A percentile compares a stretch with the other conserved stretches of the same genome.
Conservation (phyloP, 768 basidiomycete genomes). For the Phlebiopsis gigantea region DNA sequence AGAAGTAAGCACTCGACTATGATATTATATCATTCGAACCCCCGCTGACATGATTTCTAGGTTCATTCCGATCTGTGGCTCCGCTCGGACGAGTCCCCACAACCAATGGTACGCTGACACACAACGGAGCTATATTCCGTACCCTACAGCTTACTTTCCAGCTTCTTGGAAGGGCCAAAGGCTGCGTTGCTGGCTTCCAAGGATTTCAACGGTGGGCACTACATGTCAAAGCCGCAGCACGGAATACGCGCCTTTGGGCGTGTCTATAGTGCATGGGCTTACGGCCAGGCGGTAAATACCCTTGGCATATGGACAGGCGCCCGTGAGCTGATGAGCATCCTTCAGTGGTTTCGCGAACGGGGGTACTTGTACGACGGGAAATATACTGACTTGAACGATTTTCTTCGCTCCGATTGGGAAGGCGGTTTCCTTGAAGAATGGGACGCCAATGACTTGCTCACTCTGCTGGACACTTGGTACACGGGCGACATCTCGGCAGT, state of each 20-base stretch:
- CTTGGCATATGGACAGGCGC: too few species aligned
- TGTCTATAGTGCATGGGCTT: conserved; percentile 55
- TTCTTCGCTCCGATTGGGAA: conserved; percentile 51
- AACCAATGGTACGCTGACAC: conserved; percentile 41
- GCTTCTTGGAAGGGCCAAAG: conserved; percentile 57
- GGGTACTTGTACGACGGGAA: conserved; percentile 36
- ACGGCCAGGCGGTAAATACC: conserved; percentile 44
- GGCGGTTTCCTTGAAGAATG: conserved; percentile 33
- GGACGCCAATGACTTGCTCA: conserved; percentile 51
- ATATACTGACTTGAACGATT: conserved; percentile 44
- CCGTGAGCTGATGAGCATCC: not conserved
- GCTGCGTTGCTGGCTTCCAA: conserved; percentile 47
- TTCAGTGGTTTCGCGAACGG: conserved; percentile 52
- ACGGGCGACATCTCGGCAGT: conserved; percentile 43
- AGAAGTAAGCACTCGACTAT: conserved; percentile 16
- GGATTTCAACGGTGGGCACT: conserved; percentile 52
- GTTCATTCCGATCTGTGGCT: conserved; percentile 47
- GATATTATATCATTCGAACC: not conserved
- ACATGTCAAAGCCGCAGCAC: conserved; percentile 38
- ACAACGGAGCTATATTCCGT: too few species aligned
- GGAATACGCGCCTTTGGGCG: conserved; percentile 53
- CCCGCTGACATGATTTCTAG: conserved; percentile 23
- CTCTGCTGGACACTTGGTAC: conserved; percentile 47
- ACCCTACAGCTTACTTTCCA: too few species aligned
- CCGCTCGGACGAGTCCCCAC: conserved; percentile 50